Percentiles rank a stretch among this genome's conserved stretches.
Evolutionary conservation across 176 grass and related monocot genomes (phyloP).

Genomic region (Musa beccarii): DNA sequence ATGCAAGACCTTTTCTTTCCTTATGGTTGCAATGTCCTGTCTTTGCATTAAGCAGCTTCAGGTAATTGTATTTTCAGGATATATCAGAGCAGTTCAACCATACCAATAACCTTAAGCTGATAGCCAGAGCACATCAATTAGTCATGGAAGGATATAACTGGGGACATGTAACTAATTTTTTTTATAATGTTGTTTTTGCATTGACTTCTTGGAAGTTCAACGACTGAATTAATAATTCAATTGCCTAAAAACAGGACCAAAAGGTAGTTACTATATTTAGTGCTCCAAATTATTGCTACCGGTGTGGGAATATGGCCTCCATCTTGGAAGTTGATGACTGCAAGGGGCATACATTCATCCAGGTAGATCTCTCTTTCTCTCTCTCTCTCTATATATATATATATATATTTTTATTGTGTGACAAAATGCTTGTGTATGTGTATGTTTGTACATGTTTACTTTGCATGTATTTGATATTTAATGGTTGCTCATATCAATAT

Average conservation of each 20-base stretch:
- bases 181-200: background rate
- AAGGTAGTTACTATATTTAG: constrained; percentile 18
- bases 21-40: background rate
- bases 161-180: constrained; percentile 14
- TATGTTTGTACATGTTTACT: no score
- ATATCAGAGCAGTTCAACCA: constrained; percentile 18
- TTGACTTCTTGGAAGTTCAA: no score
- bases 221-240: background rate
- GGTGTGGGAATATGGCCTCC: constrained; percentile 16
- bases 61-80: background rate
- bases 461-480: no score
- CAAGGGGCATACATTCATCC: constrained; percentile 6
- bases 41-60: background rate
- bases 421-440: no score
- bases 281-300: constrained; percentile 17
- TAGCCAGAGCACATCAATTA: constrained; percentile 16
- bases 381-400: background rate
- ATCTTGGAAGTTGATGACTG: constrained; percentile 22
- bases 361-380: background rate
- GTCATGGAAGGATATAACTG: constrained; percentile 21
- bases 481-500: no score
- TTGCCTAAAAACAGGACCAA: constrained; percentile 6
- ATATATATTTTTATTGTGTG: no score
- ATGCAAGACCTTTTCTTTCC: background rate
- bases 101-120: constrained; percentile 17